Conservation (phyloP, 805 yeast genomes). For the Ogataea wickerhamii region DNA sequence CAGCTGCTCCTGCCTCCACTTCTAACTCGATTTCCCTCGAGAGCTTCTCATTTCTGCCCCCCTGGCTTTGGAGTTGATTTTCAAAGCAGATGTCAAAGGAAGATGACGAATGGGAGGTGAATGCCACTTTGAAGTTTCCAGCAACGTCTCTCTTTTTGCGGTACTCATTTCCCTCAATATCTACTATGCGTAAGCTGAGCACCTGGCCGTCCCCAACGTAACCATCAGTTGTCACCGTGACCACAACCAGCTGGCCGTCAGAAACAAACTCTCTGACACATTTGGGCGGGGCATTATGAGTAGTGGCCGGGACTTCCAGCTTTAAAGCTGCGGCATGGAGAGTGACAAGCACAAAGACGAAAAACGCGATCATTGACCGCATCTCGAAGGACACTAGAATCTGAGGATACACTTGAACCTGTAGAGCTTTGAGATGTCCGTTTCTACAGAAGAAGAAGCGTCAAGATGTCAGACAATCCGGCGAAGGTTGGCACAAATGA, state of each 20-base stretch:
- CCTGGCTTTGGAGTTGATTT: conserved; percentile 46
- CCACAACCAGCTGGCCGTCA: conserved; percentile 83
- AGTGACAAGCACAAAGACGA: conserved; percentile 9
- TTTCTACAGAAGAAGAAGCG: too few relatives aligned
- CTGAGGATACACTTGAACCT: too few relatives aligned
- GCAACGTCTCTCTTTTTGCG: conserved; percentile 73
- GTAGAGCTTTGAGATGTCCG: too few relatives aligned
- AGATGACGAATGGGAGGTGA: conserved; percentile 77
- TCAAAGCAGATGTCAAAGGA: conserved; percentile 92
- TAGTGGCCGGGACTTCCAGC: conserved; percentile 32
- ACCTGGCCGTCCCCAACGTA: conserved; percentile 82
- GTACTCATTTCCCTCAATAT: conserved; percentile 81
- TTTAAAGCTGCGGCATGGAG: conserved; percentile 23
- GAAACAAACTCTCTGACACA: conserved; percentile 91
- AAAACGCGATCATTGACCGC: conserved; percentile 7
- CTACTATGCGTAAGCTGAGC: conserved; percentile 63
- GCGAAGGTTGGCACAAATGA: too few relatives aligned
- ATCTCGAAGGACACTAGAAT: too few relatives aligned
- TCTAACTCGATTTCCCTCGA: conserved; percentile 81
- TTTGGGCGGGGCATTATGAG: conserved; percentile 44
- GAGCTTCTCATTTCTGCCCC: conserved; percentile 37
- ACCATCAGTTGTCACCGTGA: conserved; percentile 74
- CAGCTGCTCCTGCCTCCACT: conserved; percentile 92
- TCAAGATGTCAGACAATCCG: too few relatives aligned
- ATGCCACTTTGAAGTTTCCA: conserved; percentile 71